Base-by-base conservation (phyloP, 805 yeast genomes). In the Candida fluviatilis region DNA sequence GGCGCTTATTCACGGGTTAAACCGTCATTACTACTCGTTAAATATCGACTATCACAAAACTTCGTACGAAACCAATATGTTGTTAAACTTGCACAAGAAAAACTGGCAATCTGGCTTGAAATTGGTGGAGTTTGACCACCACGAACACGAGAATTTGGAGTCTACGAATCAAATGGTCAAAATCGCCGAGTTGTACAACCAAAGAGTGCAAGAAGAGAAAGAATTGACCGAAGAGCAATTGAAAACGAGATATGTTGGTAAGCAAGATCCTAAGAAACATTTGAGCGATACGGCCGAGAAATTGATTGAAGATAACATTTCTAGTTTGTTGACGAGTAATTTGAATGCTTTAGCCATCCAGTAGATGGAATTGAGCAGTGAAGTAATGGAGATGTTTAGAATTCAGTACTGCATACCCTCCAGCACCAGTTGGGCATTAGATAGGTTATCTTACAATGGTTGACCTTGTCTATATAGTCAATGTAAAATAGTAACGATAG, bases 181-280 rank as follows among this genome's bases (percentile, higher is more conserved):
- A 62, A 84, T 93, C 48, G 96, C 98, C 11, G 82, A 82, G 50
- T 84, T 81, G 49, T 93, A 93, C 62, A 87, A 91, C 26, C 83
- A 82, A 57, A 78, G 98, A 57, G 90, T 95, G 36, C 76, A 83
- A 50, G 98, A 95, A 63, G 99, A 93, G 60, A 84, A 84, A 58
- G 95, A 86, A 47, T 70, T 93, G 49, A 70, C 80, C 33, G 95
- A 85, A 53, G 96, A 87, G 29, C 93, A 90, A 62, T 75, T 91
- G 50, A 88, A 87, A 63, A 91, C 96, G 5, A 81, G 99, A 58
- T 95, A 91, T 56, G 97, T 93, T 26, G 99, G 99, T 52, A 90
- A 88, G 60, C 97, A 91, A 65, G 99, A 93, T 63, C 99, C 99
- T 30, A 93, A 95, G 79, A 93, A 91, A 69, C 99, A 93, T 69